These are phyloP conservation scores for Melaleuca alternifolia DNA, from an alignment of 345 rosid genomes.

Conservation along the genomic window DNA sequence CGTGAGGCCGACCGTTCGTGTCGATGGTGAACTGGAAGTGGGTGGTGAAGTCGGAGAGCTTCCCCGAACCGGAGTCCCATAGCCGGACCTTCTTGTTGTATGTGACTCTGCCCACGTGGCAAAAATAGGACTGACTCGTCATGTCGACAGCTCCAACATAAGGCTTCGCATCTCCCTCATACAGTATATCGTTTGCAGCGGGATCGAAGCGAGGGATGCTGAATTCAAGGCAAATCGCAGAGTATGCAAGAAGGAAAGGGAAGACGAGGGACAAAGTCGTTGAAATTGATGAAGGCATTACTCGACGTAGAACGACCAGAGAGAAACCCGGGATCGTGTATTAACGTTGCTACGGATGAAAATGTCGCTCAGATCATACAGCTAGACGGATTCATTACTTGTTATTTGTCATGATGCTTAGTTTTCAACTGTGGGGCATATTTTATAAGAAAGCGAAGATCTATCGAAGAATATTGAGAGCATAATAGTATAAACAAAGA, in stretches of 20 bases:
- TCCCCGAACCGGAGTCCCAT: conserved; percentile 7
- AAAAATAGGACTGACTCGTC: not conserved
- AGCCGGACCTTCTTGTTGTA: conserved; percentile 4
- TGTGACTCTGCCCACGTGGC: conserved; percentile 12
- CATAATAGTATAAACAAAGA: not conserved
- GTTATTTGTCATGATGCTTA: not conserved
- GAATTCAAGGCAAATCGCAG: not conserved
- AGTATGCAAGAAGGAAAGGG: not conserved
- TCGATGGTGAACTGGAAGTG: conserved; percentile 9
- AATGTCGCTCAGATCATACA: not conserved
- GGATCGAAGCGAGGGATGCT: conserved; percentile 1
- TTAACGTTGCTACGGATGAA: not conserved
- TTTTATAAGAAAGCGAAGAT: not conserved
- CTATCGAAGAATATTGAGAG: not conserved
- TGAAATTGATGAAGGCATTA: not conserved
- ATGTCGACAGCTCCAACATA: conserved; percentile 5
- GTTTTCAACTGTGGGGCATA: not conserved
- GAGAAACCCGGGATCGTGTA: not conserved
- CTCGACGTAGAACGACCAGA: not conserved
- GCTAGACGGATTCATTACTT: not conserved
- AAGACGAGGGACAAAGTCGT: not conserved
- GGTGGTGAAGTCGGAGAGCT: conserved; percentile 17
- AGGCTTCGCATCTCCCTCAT: conserved; percentile 13
- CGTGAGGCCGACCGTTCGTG: not conserved
- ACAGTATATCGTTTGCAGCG: not conserved